Conservation (phyloP, 2,329 filamentous ascomycete species). For the Huntiella omanensis region DNA sequence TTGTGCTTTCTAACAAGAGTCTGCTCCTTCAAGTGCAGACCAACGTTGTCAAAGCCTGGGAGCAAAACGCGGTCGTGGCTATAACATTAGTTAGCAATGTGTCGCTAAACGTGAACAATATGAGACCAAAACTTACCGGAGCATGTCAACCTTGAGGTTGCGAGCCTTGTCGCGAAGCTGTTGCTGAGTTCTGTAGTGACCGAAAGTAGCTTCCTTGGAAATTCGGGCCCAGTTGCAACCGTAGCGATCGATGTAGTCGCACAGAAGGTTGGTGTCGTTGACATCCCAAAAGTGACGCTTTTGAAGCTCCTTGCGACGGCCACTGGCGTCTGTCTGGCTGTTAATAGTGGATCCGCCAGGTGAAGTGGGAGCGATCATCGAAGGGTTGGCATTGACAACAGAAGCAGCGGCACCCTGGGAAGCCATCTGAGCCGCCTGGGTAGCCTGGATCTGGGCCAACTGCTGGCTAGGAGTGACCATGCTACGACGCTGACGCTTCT, state of each 20-base stretch:
- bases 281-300: conserved; percentile 15
- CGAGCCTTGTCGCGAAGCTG: conserved; percentile 39
- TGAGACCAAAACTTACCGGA: conserved; percentile 20
- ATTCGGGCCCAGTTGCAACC: conserved; percentile 12
- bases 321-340: conserved; percentile 8
- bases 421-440: neutral
- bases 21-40: conserved; percentile 31
- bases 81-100: neutral
- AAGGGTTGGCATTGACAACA: neutral
- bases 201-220: conserved; percentile 9
- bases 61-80: conserved; percentile 26
- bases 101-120: neutral
- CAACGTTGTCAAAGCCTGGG: conserved; percentile 29
- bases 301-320: conserved; percentile 7
- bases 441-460: conserved; percentile 8
- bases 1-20: conserved; percentile 21
- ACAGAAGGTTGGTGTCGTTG: conserved; percentile 9
- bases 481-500: conserved; percentile 11
- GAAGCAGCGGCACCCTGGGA: conserved; percentile 1
- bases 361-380: neutral
- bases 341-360: neutral
- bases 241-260: conserved; percentile 10
- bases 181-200: conserved; percentile 30
- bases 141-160: conserved; percentile 33
- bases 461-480: conserved; percentile 8